Percentiles rank a stretch among this genome's conserved stretches.
phyloP scores from a whole-genome alignment of 2,329 filamentous ascomycete genomes.

The Mycosphaerella sp. region DNA sequence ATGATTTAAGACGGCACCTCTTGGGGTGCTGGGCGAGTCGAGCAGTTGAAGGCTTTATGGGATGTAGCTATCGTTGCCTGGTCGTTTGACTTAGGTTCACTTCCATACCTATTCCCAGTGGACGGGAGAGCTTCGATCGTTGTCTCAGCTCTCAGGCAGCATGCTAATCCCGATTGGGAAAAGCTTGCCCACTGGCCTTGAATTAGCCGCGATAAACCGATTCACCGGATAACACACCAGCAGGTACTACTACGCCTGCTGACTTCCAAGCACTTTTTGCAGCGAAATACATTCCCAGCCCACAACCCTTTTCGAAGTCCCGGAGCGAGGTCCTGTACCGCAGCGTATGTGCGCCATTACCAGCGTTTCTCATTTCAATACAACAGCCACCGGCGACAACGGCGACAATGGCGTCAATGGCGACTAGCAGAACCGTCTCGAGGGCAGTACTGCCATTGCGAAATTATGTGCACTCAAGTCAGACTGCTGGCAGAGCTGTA shows the following conservation, averaged over 20 bases:
- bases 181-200: too few relatives aligned
- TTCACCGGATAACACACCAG: neutral
- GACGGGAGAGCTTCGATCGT: neutral
- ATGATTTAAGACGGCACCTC: constrained; percentile 11
- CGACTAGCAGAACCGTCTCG: constrained; percentile 13
- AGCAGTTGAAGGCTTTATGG: too few relatives aligned
- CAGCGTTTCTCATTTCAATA: neutral
- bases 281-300: neutral
- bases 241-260: neutral
- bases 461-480: constrained; percentile 5
- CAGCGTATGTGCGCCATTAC: neutral
- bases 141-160: neutral
- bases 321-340: neutral
- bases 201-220: neutral
- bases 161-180: too few relatives aligned
- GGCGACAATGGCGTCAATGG: constrained; percentile 24
- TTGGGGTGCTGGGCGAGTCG: too few relatives aligned
- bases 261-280: neutral
- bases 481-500: constrained; percentile 2
- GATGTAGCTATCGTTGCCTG: neutral
- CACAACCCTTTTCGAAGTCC: neutral
- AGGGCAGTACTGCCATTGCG: constrained; percentile 13
- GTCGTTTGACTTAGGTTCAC: neutral
- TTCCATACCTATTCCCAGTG: neutral
- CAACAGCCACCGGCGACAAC: constrained; percentile 7